phyloP scores from a whole-genome alignment of 495 filamentous ascomycete species.

The Cladorrhinum samala region DNA sequence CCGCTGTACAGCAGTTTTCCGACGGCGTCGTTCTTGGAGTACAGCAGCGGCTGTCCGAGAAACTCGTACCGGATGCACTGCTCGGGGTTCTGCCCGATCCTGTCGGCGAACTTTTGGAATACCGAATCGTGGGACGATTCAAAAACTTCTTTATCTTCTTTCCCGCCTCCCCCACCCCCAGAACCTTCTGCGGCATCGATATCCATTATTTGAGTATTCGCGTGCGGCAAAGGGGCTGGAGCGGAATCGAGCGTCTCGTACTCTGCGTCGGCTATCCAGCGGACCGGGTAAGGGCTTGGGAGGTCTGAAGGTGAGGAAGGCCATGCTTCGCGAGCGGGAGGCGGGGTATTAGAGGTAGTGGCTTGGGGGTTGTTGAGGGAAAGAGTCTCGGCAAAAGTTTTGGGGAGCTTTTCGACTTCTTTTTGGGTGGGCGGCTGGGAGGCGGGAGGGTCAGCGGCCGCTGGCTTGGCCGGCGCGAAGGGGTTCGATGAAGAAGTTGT shows the following conservation, averaged over 20 bases:
- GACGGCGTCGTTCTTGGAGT: conserved; percentile 66
- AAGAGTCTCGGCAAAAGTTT: conserved; percentile 63
- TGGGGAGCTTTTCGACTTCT: conserved; percentile 44
- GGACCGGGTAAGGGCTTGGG: conserved; percentile 64
- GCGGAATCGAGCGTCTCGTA: conserved; percentile 72
- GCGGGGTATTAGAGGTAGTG: conserved; percentile 31
- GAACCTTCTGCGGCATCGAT: conserved; percentile 37
- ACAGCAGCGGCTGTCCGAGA: conserved; percentile 71
- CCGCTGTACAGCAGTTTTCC: conserved; percentile 51
- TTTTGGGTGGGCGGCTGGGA: conserved; percentile 22
- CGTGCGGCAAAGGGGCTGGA: conserved; percentile 35
- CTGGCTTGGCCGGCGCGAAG: conserved; percentile 22
- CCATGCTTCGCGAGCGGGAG: conserved; percentile 61
- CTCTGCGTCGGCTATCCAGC: conserved; percentile 79
- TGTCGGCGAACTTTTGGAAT: conserved; percentile 87
- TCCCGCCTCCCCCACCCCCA: conserved; percentile 38
- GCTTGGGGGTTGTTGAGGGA: conserved; percentile 40
- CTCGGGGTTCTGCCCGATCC: conserved; percentile 85
- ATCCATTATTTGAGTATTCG: conserved; percentile 50
- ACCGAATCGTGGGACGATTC: conserved; percentile 78
- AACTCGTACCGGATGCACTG: conserved; percentile 94
- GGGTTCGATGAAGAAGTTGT: conserved; percentile 21
- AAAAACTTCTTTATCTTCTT: conserved; percentile 76
- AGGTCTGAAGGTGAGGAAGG: conserved; percentile 56
- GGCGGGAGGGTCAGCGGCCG: conserved; percentile 8